Base-by-base conservation (phyloP, 2,329 filamentous ascomycete species). In the Fusarium clavum region DNA sequence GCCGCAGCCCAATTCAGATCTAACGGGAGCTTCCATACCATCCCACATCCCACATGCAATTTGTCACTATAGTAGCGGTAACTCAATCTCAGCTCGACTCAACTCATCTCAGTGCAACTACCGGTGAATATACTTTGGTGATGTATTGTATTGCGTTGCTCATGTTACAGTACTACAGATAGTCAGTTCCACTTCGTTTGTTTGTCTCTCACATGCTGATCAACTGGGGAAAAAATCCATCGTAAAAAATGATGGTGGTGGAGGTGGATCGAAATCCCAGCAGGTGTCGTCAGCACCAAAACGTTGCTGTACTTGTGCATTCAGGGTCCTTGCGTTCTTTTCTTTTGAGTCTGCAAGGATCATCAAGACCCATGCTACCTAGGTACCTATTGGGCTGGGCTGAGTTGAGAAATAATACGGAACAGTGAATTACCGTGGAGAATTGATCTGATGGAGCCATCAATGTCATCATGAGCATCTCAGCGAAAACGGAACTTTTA, bases 251-350 rank as follows among this genome's bases (percentile, higher is more conserved):
- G 67, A 61, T 61, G 57, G 65, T 69, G 32, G 56, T 64, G 63
- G 61, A 61, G 62, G 57, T 58, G 57, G 68, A 49, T 46, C 61
- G 41, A 24, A 41, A 65, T 63, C 65, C 63, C 20, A 55, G 68
- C 51, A 64, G 61, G 63, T 74, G 72, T 75, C 72, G 72, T 74
- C 68, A 74, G 72, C 72, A 70, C 52, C 61, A 64, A 61, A 54
- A 49, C 47, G 44, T 46, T 38, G 18, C 34, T 38, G 18, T 38
- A 18, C 34, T 18, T 38, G 34, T 38, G 34, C 34, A 38, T 38
- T 65, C 55, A 65, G 55, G 70, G 64, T 61, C 70, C 44, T 64
- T 49, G 46, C 59, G 47, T 48, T 60, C 60, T 61, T 54, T 53
- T 46, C 43, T 22, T 48, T 44, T 25, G 20, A 24, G 12, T n/a